Evolutionary conservation across 176 grass and related monocot genomes (phyloP).

Genomic region (Avena sativa): DNA sequence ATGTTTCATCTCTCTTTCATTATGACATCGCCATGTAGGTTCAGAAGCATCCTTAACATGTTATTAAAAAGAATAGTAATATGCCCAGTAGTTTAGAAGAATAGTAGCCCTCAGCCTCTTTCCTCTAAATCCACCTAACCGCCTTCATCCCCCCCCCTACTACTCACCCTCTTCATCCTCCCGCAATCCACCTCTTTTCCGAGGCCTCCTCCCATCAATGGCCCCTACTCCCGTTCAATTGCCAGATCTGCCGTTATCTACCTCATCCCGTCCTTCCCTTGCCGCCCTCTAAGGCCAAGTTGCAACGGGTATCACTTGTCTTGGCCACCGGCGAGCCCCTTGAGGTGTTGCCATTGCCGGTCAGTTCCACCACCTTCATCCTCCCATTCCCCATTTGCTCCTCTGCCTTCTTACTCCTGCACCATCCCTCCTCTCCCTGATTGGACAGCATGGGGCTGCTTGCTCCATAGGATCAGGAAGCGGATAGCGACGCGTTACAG

Average conservation of each 20-base stretch:
- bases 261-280: background rate
- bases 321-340: background rate
- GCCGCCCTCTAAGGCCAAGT: background rate
- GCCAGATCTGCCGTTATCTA: background rate
- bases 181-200: background rate
- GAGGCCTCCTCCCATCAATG: background rate
- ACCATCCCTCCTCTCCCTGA: background rate
- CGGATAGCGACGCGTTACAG: background rate
- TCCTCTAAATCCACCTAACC: background rate
- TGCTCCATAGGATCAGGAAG: background rate
- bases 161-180: background rate
- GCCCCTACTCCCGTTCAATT: background rate
- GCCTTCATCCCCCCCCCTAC: background rate
- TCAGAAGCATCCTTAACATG: background rate
- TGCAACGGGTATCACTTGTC: background rate
- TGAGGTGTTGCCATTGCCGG: background rate
- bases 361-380: background rate
- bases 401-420: background rate
- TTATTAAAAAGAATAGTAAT: background rate
- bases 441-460: background rate
- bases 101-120: background rate
- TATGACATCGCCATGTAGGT: background rate
- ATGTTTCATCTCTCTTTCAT: constrained; percentile 6
- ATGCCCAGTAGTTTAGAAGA: background rate
- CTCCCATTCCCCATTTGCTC: background rate